Evolutionary conservation across 208 protist genomes (phyloP).

Genomic region (Trypanosoma rangeli): DNA sequence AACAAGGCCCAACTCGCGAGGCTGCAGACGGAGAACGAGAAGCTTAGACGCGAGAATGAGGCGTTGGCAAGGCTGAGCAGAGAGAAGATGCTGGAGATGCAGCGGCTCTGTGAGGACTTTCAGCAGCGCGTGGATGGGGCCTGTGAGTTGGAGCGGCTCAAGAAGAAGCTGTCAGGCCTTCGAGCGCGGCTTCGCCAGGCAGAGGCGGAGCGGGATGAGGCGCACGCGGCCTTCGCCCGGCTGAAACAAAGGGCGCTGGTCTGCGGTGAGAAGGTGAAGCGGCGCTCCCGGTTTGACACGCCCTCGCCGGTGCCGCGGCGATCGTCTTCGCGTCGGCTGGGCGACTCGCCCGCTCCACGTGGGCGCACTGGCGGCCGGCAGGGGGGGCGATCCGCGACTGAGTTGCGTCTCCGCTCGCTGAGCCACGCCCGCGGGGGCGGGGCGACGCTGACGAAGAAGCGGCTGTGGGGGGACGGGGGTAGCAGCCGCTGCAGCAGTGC

Average conservation of each 20-base stretch:
- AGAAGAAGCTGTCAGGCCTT: slow-evolving; percentile 46
- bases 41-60: slow-evolving; percentile 59
- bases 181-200: slow-evolving; percentile 43
- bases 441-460: slow-evolving; percentile 28
- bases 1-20: slow-evolving; percentile 11
- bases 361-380: slow-evolving; percentile 50
- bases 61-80: slow-evolving; percentile 57
- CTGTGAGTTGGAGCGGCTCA: slow-evolving; percentile 48
- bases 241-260: slow-evolving; percentile 10
- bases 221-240: slow-evolving; percentile 29
- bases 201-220: slow-evolving; percentile 40
- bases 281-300: slow-evolving; percentile 33
- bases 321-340: slow-evolving; percentile 10
- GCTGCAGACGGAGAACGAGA: slow-evolving; percentile 54
- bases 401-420: background rate
- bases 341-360: slow-evolving; percentile 55
- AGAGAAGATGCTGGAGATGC: slow-evolving; percentile 88
- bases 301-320: slow-evolving; percentile 18
- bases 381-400: too few relatives aligned
- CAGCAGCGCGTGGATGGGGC: slow-evolving; percentile 39
- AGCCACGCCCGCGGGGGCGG: background rate
- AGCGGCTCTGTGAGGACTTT: slow-evolving; percentile 78
- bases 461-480: slow-evolving; percentile 29
- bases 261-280: slow-evolving; percentile 3
- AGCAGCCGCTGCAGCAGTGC: slow-evolving; percentile 19